A percentile compares a stretch with the other conserved stretches of the same genome.
Evolutionary conservation across 2,329 filamentous ascomycete genomes (phyloP).

Genomic region (Paecilomyces dactylethromorphus): DNA sequence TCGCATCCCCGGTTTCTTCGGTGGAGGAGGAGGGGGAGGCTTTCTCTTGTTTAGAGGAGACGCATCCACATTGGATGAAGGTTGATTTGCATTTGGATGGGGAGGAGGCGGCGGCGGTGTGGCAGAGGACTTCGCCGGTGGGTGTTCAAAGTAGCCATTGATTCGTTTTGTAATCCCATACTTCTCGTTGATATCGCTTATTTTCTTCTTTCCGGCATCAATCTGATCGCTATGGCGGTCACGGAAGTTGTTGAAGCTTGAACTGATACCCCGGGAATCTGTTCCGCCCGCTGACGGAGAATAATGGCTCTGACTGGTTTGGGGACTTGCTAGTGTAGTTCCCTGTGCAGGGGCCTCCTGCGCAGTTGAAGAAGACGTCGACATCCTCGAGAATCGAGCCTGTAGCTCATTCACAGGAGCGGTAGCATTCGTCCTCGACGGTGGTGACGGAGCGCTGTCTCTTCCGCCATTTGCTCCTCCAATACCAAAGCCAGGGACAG

Average conservation of each 20-base stretch:
- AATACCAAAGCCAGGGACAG: conserved; percentile 72
- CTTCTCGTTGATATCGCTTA: conserved; percentile 54
- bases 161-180: conserved; percentile 50
- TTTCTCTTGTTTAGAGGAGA: conserved; percentile 35
- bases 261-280: conserved; percentile 53
- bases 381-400: conserved; percentile 56
- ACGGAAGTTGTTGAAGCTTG: conserved; percentile 62
- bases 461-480: conserved; percentile 30
- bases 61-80: conserved; percentile 20
- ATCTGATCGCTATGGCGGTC: conserved; percentile 65
- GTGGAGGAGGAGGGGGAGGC: conserved; percentile 53
- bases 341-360: conserved; percentile 24
- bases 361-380: conserved; percentile 26
- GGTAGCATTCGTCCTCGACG: conserved; percentile 14
- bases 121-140: conserved; percentile 16
- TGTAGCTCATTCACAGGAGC: conserved; percentile 60
- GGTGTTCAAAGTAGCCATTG: conserved; percentile 41
- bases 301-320: conserved; percentile 51
- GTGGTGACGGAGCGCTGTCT: conserved; percentile 24
- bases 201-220: conserved; percentile 51
- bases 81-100: conserved; percentile 14
- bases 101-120: conserved; percentile 13
- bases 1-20: conserved; percentile 49
- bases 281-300: conserved; percentile 55
- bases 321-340: conserved; percentile 48